Conservation (phyloP, 345 rosid genomes). For the Leavenworthia alabamica region DNA sequence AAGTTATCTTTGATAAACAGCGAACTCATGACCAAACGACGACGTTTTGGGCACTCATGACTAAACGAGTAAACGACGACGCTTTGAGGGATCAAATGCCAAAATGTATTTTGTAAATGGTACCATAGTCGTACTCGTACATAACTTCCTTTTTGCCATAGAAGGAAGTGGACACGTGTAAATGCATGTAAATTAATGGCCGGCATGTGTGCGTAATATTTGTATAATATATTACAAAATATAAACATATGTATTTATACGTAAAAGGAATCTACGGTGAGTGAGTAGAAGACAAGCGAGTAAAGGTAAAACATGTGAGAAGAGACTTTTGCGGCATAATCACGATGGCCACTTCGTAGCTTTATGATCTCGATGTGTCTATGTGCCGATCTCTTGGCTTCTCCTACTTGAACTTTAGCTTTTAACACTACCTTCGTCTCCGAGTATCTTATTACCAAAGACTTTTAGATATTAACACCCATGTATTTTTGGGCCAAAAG, state of each 20-base stretch:
- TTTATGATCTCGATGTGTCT: constrained; percentile 17
- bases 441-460: constrained; percentile 1
- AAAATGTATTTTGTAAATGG: not conserved
- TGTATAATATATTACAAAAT: constrained; percentile 11
- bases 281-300: constrained; percentile 23
- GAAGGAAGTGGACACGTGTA: constrained; percentile 25
- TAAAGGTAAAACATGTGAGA: constrained; percentile 29
- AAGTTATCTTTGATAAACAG: not conserved
- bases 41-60: not conserved
- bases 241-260: not conserved
- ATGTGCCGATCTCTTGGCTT: constrained; percentile 24
- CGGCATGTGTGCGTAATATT: constrained; percentile 14
- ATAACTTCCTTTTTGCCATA: not conserved
- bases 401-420: constrained; percentile 27
- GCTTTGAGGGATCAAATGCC: not conserved
- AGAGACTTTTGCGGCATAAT: constrained; percentile 25
- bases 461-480: not conserved
- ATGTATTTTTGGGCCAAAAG: not conserved
- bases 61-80: not conserved
- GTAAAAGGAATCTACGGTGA: constrained; percentile 16
- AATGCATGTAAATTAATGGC: constrained; percentile 26
- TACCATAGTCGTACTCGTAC: not conserved
- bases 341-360: constrained; percentile 29
- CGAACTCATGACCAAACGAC: not conserved
- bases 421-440: constrained; percentile 16